Evolutionary conservation across 495 filamentous ascomycete species (phyloP), one percentile per base, ranked within the genome.

Genomic region (Lasiosphaeria hispida): DNA sequence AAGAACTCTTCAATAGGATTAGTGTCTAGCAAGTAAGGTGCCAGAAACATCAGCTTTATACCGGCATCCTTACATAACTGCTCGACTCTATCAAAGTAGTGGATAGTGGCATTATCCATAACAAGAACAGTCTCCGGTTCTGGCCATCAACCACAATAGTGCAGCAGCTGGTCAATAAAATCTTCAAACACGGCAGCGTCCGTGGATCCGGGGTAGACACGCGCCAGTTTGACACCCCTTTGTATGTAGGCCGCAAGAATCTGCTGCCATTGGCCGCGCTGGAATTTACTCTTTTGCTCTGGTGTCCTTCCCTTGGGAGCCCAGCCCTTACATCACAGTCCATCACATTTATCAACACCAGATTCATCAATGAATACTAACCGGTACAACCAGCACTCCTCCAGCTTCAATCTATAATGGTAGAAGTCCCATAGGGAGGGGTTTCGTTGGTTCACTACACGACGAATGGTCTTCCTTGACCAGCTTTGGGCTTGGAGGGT

Each of bases 1-100:
- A 51, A 51, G 35, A 52, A 52, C 49, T 52, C 49, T 40, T 52
- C 49, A 15, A 41, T 41, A 17, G 43, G 48, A 15, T 50, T 50
- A 13, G 48, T 50, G 48, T 50, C 48, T 50, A 19, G 48, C 34
- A 19, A 50, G 34, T 36, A 35, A 1, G 34, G 48, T 37, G 48
- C 48, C n/a, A 50, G 34, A 50, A 35, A 50, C 48, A 50, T 50
- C 48, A 50, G 48, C 30, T 50, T 50, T 15, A 50, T 14, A 36
- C 48, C 34, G 34, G 48, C 48, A 1, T 35, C 23, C 39, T 41
- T 41, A 41, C 14, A 41, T 41, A 41, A 41, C 14, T 41, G 39
- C 39, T 41, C 39, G 39, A 41, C 39, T 41, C 14, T 41, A 15
- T 41, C 39, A 15, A 7, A 41, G 39, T 41, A 41, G 14, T 41